A percentile compares a stretch with the other conserved stretches of the same genome.
These are phyloP conservation scores for Aspergillus incahuasiensis DNA, from an alignment of 495 filamentous ascomycete species.

Conservation along the genomic window DNA sequence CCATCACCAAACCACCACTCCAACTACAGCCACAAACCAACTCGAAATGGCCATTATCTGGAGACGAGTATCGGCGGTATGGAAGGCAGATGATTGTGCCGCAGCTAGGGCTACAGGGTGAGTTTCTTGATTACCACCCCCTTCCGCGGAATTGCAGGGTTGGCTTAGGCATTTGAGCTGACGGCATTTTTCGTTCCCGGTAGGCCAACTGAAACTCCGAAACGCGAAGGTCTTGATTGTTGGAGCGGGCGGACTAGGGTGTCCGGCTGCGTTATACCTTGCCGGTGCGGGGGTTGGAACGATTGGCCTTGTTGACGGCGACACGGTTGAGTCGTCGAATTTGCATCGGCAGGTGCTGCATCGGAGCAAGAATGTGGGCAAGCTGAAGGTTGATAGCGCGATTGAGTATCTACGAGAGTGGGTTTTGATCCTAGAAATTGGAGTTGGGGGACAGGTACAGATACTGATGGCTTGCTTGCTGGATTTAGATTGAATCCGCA, in stretches of 20 bases:
- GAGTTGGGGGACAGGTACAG: neutral
- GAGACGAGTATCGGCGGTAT: slow-evolving; percentile 77
- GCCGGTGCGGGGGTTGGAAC: slow-evolving; percentile 82
- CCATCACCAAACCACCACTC: neutral
- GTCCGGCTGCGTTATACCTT: slow-evolving; percentile 84
- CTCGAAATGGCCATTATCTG: slow-evolving; percentile 56
- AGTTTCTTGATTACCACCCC: neutral
- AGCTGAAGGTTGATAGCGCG: slow-evolving; percentile 76
- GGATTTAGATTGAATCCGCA: slow-evolving; percentile 59
- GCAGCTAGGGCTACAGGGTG: slow-evolving; percentile 74
- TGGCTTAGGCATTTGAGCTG: neutral
- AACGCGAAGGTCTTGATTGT: slow-evolving; percentile 70
- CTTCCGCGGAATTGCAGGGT: no score
- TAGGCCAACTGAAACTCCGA: slow-evolving; percentile 77
- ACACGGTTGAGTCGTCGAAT: slow-evolving; percentile 84
- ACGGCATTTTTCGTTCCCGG: slow-evolving; percentile 9
- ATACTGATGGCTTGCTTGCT: slow-evolving; percentile 5
- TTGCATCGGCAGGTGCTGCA: slow-evolving; percentile 91
- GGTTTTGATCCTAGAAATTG: slow-evolving; percentile 16
- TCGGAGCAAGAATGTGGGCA: slow-evolving; percentile 62
- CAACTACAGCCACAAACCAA: neutral
- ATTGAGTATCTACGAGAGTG: slow-evolving; percentile 61
- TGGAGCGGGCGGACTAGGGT: slow-evolving; percentile 90
- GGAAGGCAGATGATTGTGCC: slow-evolving; percentile 90
- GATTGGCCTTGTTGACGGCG: slow-evolving; percentile 81